Conservation (phyloP, 163 green algal species). For the Chlorella variabilis region DNA sequence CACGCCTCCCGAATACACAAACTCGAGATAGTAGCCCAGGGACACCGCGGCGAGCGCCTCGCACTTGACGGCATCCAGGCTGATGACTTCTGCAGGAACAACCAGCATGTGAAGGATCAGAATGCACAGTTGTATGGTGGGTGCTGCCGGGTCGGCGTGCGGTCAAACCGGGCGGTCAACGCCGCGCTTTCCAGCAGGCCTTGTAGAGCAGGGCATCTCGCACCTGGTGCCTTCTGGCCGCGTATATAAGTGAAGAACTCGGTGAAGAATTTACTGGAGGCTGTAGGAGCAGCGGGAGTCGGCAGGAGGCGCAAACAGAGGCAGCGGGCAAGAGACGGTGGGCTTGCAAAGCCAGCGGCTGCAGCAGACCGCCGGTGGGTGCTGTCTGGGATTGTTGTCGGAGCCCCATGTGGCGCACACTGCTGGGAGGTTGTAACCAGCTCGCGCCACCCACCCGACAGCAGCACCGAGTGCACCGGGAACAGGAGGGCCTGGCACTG, state of each 20-base stretch:
- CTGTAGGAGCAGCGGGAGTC: not conserved
- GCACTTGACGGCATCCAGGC: slow-evolving; percentile 23
- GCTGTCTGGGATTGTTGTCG: no score
- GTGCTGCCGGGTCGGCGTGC: not conserved
- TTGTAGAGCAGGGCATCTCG: not conserved
- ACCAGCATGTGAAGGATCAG: not conserved
- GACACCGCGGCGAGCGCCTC: not conserved
- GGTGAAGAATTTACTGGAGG: slow-evolving; percentile 12
- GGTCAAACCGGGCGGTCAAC: no score
- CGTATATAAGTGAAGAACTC: slow-evolving; percentile 12
- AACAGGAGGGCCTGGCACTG: slow-evolving; percentile 1
- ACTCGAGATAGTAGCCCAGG: slow-evolving; percentile 15
- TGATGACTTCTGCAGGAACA: not conserved
- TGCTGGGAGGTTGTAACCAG: no score
- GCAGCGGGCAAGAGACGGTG: not conserved
- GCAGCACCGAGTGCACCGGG: slow-evolving; percentile 20
- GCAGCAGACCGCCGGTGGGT: no score
- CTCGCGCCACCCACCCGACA: not conserved
- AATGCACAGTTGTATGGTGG: not conserved
- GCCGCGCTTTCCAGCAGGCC: not conserved
- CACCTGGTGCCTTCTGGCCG: not conserved
- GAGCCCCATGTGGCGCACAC: no score
- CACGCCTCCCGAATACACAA: not conserved
- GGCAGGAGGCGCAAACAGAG: not conserved
- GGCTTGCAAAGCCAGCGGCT: not conserved